Conservation (phyloP, 768 basidiomycete species). For the Crassisporium funariophilum region DNA sequence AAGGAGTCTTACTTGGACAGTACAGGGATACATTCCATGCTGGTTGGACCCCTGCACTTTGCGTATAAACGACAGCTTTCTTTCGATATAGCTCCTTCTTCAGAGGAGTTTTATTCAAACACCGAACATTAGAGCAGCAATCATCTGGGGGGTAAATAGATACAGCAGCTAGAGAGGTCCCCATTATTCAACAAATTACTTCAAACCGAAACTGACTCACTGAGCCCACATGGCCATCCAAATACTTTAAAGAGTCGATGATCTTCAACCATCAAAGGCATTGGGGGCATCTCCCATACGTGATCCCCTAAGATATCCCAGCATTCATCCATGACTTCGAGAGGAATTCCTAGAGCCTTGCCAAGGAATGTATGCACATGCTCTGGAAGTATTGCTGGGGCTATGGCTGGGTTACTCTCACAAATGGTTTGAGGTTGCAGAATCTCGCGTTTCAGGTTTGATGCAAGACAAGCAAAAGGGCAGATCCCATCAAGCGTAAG, state of each 20-base stretch:
- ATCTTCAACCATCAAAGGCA: neutral
- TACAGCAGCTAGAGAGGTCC: constrained; percentile 7
- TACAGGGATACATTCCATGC: constrained; percentile 23
- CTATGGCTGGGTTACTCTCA: neutral
- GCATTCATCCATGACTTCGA: constrained; percentile 1
- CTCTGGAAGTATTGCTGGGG: neutral
- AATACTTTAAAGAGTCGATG: constrained; percentile 3
- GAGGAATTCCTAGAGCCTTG: neutral
- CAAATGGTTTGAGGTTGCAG: neutral
- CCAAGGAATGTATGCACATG: neutral
- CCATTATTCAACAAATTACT: neutral
- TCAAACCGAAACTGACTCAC: neutral
- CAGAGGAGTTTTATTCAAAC: constrained; percentile 5
- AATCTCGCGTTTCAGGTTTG: neutral
- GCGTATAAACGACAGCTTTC: constrained; percentile 21
- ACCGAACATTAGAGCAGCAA: constrained; percentile 2
- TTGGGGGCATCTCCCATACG: constrained; percentile 3
- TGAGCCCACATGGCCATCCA: constrained; percentile 7
- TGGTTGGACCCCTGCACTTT: constrained; percentile 19
- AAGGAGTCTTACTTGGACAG: constrained; percentile 20
- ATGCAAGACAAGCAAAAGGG: neutral
- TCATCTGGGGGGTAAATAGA: constrained; percentile 9
- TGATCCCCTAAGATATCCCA: constrained; percentile 6
- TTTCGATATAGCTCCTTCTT: constrained; percentile 22
- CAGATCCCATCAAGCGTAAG: neutral